phyloP scores from a whole-genome alignment of 352 stramenopile genomes.

The Phytophthora sansomeana region DNA sequence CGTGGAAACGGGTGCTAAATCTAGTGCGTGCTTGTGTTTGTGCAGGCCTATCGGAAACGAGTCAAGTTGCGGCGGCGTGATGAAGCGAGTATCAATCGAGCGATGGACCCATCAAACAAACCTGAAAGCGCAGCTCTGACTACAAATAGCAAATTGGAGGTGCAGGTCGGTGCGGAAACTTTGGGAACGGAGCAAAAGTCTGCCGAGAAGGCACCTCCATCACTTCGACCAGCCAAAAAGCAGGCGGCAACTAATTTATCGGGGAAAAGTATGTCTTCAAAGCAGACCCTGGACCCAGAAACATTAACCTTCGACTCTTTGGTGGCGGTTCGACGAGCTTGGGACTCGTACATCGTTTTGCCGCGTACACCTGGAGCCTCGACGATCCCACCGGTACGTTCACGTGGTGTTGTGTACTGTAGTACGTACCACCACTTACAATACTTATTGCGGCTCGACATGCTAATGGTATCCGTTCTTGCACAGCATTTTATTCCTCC shows the following conservation, averaged over 20 bases:
- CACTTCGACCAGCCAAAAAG: neutral
- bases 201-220: neutral
- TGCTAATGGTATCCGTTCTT: conserved; percentile 3
- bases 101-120: conserved; percentile 6
- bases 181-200: neutral
- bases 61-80: conserved; percentile 26
- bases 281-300: conserved; percentile 28
- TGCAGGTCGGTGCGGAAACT: neutral
- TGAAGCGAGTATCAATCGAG: conserved; percentile 28
- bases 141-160: neutral
- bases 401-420: neutral
- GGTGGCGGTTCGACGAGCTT: conserved; percentile 44
- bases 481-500: conserved; percentile 57
- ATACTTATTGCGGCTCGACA: neutral
- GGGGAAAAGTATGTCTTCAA: neutral
- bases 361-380: conserved; percentile 39
- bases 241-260: conserved; percentile 4
- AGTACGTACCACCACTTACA: neutral
- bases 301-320: conserved; percentile 42
- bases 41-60: conserved; percentile 43
- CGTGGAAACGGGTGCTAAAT: neutral
- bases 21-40: neutral
- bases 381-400: conserved; percentile 47
- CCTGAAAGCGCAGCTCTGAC: neutral
- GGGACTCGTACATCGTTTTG: conserved; percentile 45